Evolutionary conservation across 1,284 basidiomycete genomes (phyloP).

Genomic region (Erythrobasidium hasegawianum): DNA sequence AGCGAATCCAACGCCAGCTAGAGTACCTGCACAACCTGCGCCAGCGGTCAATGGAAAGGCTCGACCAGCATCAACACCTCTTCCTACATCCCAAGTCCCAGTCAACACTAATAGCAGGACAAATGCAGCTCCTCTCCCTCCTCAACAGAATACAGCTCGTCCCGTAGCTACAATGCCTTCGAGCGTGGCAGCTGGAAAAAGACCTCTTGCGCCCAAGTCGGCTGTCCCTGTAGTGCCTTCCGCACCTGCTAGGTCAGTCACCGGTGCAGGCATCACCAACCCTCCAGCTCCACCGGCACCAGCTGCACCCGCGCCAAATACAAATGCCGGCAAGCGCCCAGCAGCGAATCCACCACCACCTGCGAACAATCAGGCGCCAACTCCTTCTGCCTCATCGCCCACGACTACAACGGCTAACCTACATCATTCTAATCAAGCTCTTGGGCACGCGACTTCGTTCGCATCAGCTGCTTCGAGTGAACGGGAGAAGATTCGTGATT

Average conservation of each 20-base stretch:
- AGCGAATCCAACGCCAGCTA: neutral
- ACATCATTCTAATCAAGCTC: neutral
- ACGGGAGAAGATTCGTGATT: constrained; percentile 92
- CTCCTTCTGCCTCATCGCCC: neutral
- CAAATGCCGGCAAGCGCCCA: constrained; percentile 13
- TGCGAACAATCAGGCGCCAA: neutral
- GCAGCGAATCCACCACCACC: constrained; percentile 7
- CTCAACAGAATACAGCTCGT: neutral
- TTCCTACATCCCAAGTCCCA: too few relatives aligned
- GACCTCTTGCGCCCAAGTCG: constrained; percentile 24
- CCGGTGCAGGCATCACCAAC: constrained; percentile 30
- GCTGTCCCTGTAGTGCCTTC: constrained; percentile 37
- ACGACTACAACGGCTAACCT: neutral
- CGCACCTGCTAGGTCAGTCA: constrained; percentile 33
- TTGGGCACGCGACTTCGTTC: constrained; percentile 6
- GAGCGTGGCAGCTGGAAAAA: constrained; percentile 17
- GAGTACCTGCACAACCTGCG: neutral
- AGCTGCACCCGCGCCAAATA: constrained; percentile 20
- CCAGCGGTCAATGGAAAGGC: constrained; percentile 5
- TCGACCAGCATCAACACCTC: neutral
- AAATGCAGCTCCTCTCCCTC: too few relatives aligned
- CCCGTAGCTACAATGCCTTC: neutral
- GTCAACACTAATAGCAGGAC: too few relatives aligned
- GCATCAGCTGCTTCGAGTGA: constrained; percentile 59
- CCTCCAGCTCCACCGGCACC: constrained; percentile 30